Base-by-base conservation (phyloP, 2,329 filamentous ascomycete species). In the Venturia nashicola region DNA sequence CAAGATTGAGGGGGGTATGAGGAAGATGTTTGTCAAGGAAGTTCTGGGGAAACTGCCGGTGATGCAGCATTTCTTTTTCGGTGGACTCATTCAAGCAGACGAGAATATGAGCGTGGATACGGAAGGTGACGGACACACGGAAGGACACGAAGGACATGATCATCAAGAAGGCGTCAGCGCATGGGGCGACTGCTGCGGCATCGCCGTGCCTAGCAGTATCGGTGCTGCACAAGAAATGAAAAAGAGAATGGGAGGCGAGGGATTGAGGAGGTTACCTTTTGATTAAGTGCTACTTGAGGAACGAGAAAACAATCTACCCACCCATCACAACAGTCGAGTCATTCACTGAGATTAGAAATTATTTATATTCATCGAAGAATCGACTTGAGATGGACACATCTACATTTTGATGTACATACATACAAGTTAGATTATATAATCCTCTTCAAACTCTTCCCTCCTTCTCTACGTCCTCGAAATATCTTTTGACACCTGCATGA, bases 51-150 rank as follows among this genome's bases (percentile, higher is more conserved):
- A 99, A 76, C 74, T 99, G 64, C 94, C 94, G 0, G 93, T 99
- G 54, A 97, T 97, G 91, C 94, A 99, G 76, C 95, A 99, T 74
- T 99, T 99, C 70, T 72, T 99, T 63, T 99, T 99, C 71, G 94
- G 94, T 0, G 88, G 86, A 9, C 76, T 99, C 61, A 81, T 99
- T 1, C 87, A 90, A 0, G 91, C 93, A 0, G 84, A 81, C 0
- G 84, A 90, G 27, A 90, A 85, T 1, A 97, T 99, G 94, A 89
- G 85, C 67, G 82, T 79, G 59, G 84, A 86, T 69, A 76, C 77
- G 34, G 81, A 84, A 59, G 76, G 76, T 0, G 80, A 82, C 32
- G 76, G 75, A 1, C 81, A 78, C 14, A 77, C 76, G 57, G 68
- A 68, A 6, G 75, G 74, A 40, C 74, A 73, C 57, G 82, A 81